Base-by-base conservation (phyloP, 176 grass and related monocot genomes). In the Dactylis glomerata region DNA sequence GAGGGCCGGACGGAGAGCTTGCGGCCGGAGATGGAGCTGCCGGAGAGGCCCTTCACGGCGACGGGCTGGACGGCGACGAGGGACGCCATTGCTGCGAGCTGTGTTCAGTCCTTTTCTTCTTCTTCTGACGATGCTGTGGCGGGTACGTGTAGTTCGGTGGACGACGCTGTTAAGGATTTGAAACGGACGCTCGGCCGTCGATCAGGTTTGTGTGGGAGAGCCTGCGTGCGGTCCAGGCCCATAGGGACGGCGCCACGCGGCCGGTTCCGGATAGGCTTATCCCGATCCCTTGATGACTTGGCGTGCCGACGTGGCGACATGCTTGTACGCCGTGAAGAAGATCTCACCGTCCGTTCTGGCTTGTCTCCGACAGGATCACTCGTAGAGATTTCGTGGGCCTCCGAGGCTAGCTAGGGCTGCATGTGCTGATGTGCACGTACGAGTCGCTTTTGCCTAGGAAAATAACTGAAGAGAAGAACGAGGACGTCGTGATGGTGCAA, bases 21-120 rank as follows among this genome's bases (percentile, higher is more conserved):
- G 84, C 83, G 83, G 74, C 92, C 96, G 72, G 86, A 86, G 45
- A 98, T 90, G 91, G 89, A 88, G 89, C 96, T 95, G 64, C 96
- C 93, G 5, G 81, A 57, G 65, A 99, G 97, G 82, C 97, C 93
- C 83, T 90, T 92, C 68, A 92, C 86, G 75, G 88, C 68, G 20
- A 89, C 90, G 0, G 96, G 93, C 79, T 99, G 93, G 56, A 94
- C 81, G 78, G 93, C 85, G 65, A 90, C 92, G 78, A 99, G 86
- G 77, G 96, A 94, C 66, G 93, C 96, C 96, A 99, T 96, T 76
- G 79, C 7, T 73, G 12, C 58, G 46, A 62, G 70, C 11, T 49
- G 6, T 26, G 6, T 26, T 0, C 6, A 20, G 23, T 10, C 68
- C 41, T 80, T 17, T 55, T 41, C 44, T 22, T 24, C 66, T 57